Evolutionary conservation across 2,329 filamentous ascomycete species (phyloP).

Genomic region (Xylariaceae sp.): DNA sequence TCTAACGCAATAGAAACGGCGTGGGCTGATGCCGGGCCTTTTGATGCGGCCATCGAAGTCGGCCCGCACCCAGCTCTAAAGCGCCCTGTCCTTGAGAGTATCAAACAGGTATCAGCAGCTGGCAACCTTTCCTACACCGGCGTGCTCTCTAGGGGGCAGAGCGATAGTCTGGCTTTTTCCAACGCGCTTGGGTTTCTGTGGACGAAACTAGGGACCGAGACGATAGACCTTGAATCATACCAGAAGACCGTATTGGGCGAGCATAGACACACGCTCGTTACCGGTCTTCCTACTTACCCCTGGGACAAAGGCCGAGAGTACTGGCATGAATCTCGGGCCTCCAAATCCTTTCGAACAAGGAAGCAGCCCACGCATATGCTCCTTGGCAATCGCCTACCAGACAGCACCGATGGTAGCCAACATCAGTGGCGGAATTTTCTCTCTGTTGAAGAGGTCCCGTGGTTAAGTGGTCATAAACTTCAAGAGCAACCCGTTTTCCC

Average conservation of each 20-base stretch:
- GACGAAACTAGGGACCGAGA: too few species aligned
- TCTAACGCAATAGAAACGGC: conserved; percentile 45
- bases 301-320: too few species aligned
- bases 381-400: conserved; percentile 13
- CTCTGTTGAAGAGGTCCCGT: background rate
- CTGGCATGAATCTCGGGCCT: conserved; percentile 21
- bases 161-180: conserved; percentile 38
- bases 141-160: conserved; percentile 39
- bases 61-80: conserved; percentile 54
- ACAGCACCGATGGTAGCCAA: conserved; percentile 5
- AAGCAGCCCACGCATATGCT: conserved; percentile 8
- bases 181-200: conserved; percentile 15
- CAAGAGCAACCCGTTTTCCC: conserved; percentile 18
- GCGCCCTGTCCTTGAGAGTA: conserved; percentile 44
- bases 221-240: too few species aligned
- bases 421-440: conserved; percentile 6
- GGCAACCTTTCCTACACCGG: conserved; percentile 39
- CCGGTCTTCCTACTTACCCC: too few species aligned
- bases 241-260: too few species aligned
- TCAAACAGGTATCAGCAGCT: background rate
- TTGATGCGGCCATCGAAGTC: conserved; percentile 50
- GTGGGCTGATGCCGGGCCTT: conserved; percentile 29
- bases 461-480: conserved; percentile 8
- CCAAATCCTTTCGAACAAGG: conserved; percentile 1
- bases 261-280: too few species aligned